Evolutionary conservation across 257 asterid species (phyloP), one percentile per base, ranked within the genome.

Genomic region (Catharanthus roseus): DNA sequence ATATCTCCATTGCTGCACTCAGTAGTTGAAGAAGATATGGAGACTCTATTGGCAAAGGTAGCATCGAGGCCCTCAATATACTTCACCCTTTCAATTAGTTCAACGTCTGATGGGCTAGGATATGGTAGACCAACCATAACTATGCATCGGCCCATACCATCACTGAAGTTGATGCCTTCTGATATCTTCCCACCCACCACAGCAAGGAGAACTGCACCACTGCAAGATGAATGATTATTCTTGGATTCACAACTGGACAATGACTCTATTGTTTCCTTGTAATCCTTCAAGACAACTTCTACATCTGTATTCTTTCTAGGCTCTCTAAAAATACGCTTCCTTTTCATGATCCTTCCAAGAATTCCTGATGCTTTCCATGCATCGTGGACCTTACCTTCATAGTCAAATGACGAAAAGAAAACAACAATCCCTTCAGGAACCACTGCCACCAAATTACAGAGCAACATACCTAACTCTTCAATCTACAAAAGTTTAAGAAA

Each of bases 101-200:
- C 97, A 23, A 88, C 72, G 72, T 91, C 96, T 33, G 97, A 92
- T 44, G 97, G 99, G 81, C 89, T 89, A 11, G 97, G 95, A 79
- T 91, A 93, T 50, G 99, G 99, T 80, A 93, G 77, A 70, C 99
- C 99, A 67, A 89, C 97, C 99, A 93, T 93, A 72, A 93, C 87
- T 77, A 93, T 85, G 83, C 99, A 93, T 71, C 97, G 84, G 33
- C 99, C 97, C 67, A 90, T 87, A 29, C 97, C 97, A 63, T 93
- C 93, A 34, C 96, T 89, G 34, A 93, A 88, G 83, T 93, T 93
- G 77, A 93, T 93, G 62, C 99, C 99, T 84, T 93, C 99, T 6
- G 99, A 93, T 81, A 93, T 82, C 85, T 93, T 93, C 36, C 99
- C 99, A 57, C 99, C 99, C n/a, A 93, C 99, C 71, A 93, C 86